Evolutionary conservation across 108 stramenopile species (phyloP), one percentile per base, ranked within the genome.

Genomic region (Conticribra weissflogii): DNA sequence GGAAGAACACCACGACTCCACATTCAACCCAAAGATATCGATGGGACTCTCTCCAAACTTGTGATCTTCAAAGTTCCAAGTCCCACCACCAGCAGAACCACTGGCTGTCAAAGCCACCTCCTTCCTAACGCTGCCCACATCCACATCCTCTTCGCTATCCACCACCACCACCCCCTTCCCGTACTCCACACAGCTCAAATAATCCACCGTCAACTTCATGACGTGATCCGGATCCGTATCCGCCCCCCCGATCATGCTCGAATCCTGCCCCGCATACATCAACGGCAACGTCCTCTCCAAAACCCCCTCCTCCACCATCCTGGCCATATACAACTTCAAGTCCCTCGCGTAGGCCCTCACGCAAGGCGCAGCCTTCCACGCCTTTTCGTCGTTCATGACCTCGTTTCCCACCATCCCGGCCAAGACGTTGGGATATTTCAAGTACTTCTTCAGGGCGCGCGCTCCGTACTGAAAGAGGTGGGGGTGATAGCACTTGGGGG

Each of bases 1-100:
- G 3, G 85, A 85, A 25, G 78, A 77, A 45, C 88, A 88, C 88
- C 88, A 88, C 47, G 65, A 68, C 59, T 88, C 88, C 45, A 88
- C 72, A 54, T 88, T 88, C 17, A 88, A 59, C 3, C 88, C 88
- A 48, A 85, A 72, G 3, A 83, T 74, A 68, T 78, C 72, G 18
- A 73, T 68, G 1, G 71, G 65, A 58, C 48, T 66, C 18, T 31
- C 24, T 5, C 55, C 66, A 59, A 67, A 73, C 7, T 41, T 55
- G 33, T 73, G 58, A 1, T 56, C 64, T 23, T 48, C n/a, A 73
- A 73, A 73, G 18, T 70, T 55, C 41, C 24, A 27, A 3, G 44
- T 19, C 9, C 48, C 63, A 54, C 48, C 30, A 55, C n/a, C n/a
- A n/a, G n/a, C n/a, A n/a, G n/a, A n/a, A n/a, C n/a, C n/a, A n/a